Percentiles rank a stretch among this genome's conserved stretches.
phyloP scores from a whole-genome alignment of 306 rosid genomes.

The Albizia julibrissin region DNA sequence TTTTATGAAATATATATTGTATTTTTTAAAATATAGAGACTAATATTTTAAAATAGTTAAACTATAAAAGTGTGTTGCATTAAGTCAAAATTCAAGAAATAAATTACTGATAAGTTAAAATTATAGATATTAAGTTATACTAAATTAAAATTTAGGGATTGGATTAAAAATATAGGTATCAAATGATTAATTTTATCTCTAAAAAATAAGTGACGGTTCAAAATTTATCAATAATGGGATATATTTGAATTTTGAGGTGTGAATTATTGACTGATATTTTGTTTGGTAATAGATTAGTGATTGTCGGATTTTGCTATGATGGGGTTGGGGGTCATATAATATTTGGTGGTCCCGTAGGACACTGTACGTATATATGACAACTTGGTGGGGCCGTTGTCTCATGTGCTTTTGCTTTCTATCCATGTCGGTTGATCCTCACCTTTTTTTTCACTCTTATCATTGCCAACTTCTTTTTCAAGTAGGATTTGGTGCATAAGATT shows the following conservation, averaged over 20 bases:
- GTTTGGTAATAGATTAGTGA: neutral
- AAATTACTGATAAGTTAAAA: too few relatives aligned
- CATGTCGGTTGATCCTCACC: neutral
- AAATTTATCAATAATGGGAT: too few relatives aligned
- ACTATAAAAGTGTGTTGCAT: too few relatives aligned
- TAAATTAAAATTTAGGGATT: too few relatives aligned
- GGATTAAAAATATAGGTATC: too few relatives aligned
- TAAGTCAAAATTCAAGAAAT: too few relatives aligned
- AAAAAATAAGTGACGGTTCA: neutral
- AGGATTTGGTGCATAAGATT: neutral
- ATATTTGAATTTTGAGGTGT: too few relatives aligned
- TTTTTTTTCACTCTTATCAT: neutral
- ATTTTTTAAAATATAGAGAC: too few relatives aligned
- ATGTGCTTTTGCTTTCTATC: neutral
- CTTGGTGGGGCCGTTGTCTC: neutral
- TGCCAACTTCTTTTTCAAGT: neutral
- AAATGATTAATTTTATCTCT: too few relatives aligned
- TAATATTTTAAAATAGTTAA: too few relatives aligned
- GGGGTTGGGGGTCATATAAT: neutral
- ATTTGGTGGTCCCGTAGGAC: neutral
- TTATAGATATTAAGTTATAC: too few relatives aligned
- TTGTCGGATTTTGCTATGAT: neutral
- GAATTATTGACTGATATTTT: slow-evolving; percentile 11
- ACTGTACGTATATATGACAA: neutral
- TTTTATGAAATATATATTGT: too few relatives aligned